These are phyloP conservation scores for Amphicarpaea edgeworthii DNA, from an alignment of 306 rosid species.

Conservation along the genomic window DNA sequence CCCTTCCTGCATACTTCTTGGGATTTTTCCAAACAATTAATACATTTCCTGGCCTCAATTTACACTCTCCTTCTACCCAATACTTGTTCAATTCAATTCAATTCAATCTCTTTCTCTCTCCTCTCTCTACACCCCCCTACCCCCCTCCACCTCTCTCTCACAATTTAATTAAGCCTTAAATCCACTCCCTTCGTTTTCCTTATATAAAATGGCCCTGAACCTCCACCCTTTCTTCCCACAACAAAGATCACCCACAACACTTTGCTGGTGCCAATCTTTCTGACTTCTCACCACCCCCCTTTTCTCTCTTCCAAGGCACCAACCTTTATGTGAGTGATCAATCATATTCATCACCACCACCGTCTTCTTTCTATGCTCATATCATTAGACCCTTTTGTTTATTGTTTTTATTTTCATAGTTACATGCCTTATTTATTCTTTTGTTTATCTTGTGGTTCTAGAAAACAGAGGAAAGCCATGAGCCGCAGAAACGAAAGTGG, in stretches of 20 bases:
- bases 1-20: conserved; percentile 72
- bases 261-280: conserved; percentile 46
- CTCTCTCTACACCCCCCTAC: conserved; percentile 53
- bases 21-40: conserved; percentile 79
- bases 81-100: conserved; percentile 70
- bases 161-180: conserved; percentile 74
- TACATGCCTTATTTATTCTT: neutral
- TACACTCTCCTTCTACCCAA: conserved; percentile 82
- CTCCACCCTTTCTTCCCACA: conserved; percentile 54
- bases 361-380: neutral
- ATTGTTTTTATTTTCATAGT: neutral
- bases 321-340: conserved; percentile 18
- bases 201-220: conserved; percentile 61
- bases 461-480: conserved; percentile 54
- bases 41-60: conserved; percentile 88
- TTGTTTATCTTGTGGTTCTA: neutral
- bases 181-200: conserved; percentile 61
- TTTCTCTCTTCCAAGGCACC: conserved; percentile 6
- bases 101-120: conserved; percentile 56
- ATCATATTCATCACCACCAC: neutral
- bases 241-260: conserved; percentile 42
- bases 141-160: conserved; percentile 68
- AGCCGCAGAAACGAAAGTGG: conserved; percentile 73
- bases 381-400: conserved; percentile 26
- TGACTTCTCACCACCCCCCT: too few relatives aligned